These are phyloP conservation scores for Tremella fuciformis DNA, from an alignment of 768 basidiomycete genomes.

Conservation along the genomic window DNA sequence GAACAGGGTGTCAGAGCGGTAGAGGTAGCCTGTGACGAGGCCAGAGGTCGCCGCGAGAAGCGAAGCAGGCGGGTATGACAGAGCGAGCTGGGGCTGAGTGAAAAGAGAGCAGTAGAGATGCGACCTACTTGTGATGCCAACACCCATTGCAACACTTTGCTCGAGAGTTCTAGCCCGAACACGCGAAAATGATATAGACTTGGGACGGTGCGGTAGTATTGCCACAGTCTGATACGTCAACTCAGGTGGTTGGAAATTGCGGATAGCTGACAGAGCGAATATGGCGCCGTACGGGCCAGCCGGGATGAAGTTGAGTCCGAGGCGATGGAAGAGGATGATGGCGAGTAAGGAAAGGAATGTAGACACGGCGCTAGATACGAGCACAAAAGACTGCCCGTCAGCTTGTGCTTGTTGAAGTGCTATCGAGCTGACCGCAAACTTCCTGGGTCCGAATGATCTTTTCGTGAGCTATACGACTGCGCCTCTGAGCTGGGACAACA, in stretches of 20 bases:
- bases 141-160: constrained; percentile 75
- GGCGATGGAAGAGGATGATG: constrained; percentile 64
- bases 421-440: constrained; percentile 66
- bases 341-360: constrained; percentile 67
- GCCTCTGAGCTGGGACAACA: neutral
- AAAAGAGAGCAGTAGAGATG: neutral
- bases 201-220: constrained; percentile 75
- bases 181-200: constrained; percentile 71
- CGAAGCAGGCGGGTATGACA: constrained; percentile 68
- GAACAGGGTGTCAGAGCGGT: constrained; percentile 75
- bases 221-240: constrained; percentile 63
- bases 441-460: constrained; percentile 73
- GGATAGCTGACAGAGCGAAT: constrained; percentile 56
- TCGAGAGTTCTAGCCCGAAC: constrained; percentile 69
- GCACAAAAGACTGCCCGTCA: constrained; percentile 65
- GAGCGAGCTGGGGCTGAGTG: constrained; percentile 60
- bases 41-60: constrained; percentile 64
- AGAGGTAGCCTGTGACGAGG: constrained; percentile 68
- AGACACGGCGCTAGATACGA: constrained; percentile 65
- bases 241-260: constrained; percentile 1
- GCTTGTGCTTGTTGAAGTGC: neutral
- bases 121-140: constrained; percentile 60
- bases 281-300: constrained; percentile 71
- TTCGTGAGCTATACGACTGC: neutral
- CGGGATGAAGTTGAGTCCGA: constrained; percentile 71